Evolutionary conservation across 768 basidiomycete species (phyloP).

Genomic region (Baorangia bicolor): DNA sequence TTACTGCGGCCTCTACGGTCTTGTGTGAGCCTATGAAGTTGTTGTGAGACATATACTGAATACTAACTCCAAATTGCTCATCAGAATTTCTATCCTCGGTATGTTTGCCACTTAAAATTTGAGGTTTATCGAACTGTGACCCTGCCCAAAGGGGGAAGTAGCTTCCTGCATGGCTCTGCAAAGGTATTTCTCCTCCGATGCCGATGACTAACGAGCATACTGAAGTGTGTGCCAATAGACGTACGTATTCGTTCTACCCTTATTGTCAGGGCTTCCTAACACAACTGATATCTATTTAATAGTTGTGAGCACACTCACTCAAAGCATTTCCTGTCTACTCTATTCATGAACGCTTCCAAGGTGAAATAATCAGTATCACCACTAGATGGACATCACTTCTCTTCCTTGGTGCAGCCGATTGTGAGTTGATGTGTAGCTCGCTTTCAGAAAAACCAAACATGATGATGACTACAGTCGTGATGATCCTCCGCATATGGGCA

Average conservation of each 20-base stretch:
- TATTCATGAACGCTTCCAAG: neutral
- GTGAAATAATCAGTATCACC: neutral
- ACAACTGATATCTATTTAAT: neutral
- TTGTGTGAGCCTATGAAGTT: neutral
- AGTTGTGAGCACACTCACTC: no score
- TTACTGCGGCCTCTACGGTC: neutral
- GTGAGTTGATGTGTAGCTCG: no score
- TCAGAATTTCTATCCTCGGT: slow-evolving; percentile 1
- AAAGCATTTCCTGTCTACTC: neutral
- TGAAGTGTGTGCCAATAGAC: neutral
- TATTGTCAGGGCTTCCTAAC: no score
- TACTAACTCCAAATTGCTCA: neutral
- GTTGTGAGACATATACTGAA: neutral
- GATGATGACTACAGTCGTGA: neutral
- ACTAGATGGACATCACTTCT: neutral
- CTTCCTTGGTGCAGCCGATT: no score
- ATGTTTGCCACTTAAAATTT: neutral
- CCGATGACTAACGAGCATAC: no score
- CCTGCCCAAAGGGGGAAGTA: neutral
- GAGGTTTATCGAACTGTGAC: neutral
- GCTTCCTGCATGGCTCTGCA: neutral
- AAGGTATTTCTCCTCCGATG: neutral
- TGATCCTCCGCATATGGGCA: no score
- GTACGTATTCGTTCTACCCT: neutral
- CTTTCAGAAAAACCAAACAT: neutral